phyloP scores from a whole-genome alignment of 2,329 filamentous ascomycete genomes.

The Colletotrichum siamense region DNA sequence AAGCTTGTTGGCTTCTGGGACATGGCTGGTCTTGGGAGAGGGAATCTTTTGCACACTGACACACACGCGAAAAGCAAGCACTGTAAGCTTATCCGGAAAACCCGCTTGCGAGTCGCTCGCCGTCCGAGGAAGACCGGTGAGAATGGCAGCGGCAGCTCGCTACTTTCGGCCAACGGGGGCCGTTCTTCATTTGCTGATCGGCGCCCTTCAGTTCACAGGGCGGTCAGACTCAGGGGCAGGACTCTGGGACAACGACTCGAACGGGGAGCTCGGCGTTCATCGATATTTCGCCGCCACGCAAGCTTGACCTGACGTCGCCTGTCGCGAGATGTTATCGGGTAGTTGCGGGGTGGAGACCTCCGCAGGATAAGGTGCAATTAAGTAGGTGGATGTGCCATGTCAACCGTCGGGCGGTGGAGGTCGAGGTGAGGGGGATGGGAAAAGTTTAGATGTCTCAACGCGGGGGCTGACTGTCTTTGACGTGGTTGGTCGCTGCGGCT shows the following conservation, averaged over 20 bases:
- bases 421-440: not conserved
- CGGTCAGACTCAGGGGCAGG: not conserved
- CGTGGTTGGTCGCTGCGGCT: not conserved
- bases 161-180: not conserved
- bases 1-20: slow-evolving; percentile 17
- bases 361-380: not conserved
- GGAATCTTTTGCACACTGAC: not conserved
- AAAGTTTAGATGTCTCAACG: not conserved
- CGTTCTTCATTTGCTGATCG: not conserved
- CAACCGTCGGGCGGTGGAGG: not conserved
- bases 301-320: not conserved
- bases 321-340: not conserved
- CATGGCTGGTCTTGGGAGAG: not conserved
- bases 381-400: not conserved
- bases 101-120: not conserved
- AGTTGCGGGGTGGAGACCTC: slow-evolving; percentile 14
- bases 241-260: not conserved
- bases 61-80: not conserved
- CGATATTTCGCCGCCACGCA: not conserved
- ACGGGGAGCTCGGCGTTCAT: not conserved
- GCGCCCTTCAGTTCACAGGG: not conserved
- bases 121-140: not conserved
- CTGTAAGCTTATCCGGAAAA: not conserved
- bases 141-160: not conserved
- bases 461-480: not conserved